Evolutionary conservation across 1,284 basidiomycete species (phyloP).

Genomic region (Singerocomus rubriflavus): DNA sequence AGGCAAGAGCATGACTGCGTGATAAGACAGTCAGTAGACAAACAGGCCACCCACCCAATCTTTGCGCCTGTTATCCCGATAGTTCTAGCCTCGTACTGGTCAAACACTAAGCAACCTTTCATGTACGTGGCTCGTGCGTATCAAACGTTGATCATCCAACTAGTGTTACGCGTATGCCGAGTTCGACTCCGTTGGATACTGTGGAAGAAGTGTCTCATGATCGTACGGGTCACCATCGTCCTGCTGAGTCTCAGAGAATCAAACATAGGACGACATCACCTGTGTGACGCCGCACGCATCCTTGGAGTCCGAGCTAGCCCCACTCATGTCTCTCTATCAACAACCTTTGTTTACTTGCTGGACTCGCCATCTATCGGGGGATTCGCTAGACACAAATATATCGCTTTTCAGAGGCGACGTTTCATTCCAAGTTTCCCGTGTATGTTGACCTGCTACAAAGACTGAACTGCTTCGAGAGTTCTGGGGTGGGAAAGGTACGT

Average conservation of each 20-base stretch:
- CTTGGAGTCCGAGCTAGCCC: constrained; percentile 8
- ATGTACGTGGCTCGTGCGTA: neutral
- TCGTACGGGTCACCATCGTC: constrained; percentile 90
- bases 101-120: neutral
- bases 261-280: constrained; percentile 3
- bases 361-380: constrained; percentile 61
- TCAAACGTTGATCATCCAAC: constrained; percentile 48
- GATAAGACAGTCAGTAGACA: too few relatives aligned
- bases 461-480: neutral
- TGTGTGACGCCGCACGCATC: neutral
- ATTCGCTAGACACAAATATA: too few relatives aligned
- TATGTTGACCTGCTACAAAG: constrained; percentile 84
- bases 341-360: constrained; percentile 73
- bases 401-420: constrained; percentile 51
- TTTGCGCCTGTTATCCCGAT: too few relatives aligned
- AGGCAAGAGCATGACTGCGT: constrained; percentile 33
- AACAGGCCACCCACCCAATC: too few relatives aligned
- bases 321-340: constrained; percentile 47
- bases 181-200: constrained; percentile 28
- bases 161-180: constrained; percentile 2
- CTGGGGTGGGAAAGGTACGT: constrained; percentile 1
- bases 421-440: constrained; percentile 85
- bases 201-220: constrained; percentile 97
- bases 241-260: constrained; percentile 88
- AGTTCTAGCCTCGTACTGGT: too few relatives aligned